Percentiles rank a stretch among this genome's conserved stretches.
phyloP scores from a whole-genome alignment of 2,329 filamentous ascomycete genomes.

The Botrytis fabae region DNA sequence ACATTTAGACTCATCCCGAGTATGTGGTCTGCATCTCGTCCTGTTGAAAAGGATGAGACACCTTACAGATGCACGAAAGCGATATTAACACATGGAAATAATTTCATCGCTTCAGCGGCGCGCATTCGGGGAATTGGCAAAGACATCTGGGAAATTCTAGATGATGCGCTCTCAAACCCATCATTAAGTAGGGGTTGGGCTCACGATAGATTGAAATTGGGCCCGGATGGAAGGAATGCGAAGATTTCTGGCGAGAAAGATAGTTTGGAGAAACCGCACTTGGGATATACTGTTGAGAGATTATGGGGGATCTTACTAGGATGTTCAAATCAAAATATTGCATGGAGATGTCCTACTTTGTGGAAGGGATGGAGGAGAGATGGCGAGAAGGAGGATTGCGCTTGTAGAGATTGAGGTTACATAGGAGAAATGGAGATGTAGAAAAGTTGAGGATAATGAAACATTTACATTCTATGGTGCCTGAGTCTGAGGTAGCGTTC shows the following conservation, averaged over 20 bases:
- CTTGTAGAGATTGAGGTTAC: slow-evolving; percentile 15
- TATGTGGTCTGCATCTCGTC: slow-evolving; percentile 41
- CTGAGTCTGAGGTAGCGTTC: neutral
- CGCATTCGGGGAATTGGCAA: slow-evolving; percentile 43
- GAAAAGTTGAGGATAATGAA: neutral
- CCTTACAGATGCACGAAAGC: slow-evolving; percentile 38
- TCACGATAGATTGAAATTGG: slow-evolving; percentile 35
- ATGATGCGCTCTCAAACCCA: slow-evolving; percentile 33
- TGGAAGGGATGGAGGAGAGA: slow-evolving; percentile 31
- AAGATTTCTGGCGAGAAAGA: slow-evolving; percentile 33
- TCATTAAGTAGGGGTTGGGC: slow-evolving; percentile 36
- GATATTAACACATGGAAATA: slow-evolving; percentile 48
- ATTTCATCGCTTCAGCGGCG: slow-evolving; percentile 48
- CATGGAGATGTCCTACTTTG: slow-evolving; percentile 38
- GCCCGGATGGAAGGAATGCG: slow-evolving; percentile 25
- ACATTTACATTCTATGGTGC: neutral
- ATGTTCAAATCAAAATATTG: slow-evolving; percentile 36
- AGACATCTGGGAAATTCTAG: slow-evolving; percentile 36
- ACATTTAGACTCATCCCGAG: slow-evolving; percentile 42
- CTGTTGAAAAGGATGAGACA: slow-evolving; percentile 28
- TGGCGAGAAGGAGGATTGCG: slow-evolving; percentile 34
- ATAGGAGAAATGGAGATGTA: neutral
- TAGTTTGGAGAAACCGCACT: slow-evolving; percentile 38
- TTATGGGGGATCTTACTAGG: slow-evolving; percentile 43
- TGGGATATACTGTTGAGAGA: slow-evolving; percentile 43